Percentiles rank a stretch among this genome's conserved stretches.
These are phyloP conservation scores for Populus ilicifolia DNA, from an alignment of 345 rosid species.

Conservation along the genomic window DNA sequence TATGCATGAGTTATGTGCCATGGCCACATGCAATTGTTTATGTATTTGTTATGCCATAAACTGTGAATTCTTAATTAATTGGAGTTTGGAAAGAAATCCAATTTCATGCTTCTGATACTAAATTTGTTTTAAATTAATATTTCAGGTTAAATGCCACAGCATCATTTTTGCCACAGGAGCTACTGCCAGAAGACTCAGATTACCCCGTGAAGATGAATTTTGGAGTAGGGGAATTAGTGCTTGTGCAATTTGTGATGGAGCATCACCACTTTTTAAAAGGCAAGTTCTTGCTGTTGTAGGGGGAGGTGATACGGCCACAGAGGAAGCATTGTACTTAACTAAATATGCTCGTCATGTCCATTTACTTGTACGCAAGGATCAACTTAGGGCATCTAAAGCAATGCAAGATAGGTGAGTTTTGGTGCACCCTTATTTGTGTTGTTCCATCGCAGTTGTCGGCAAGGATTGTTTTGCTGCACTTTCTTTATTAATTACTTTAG, in stretches of 20 bases:
- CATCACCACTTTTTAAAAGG: slow-evolving; percentile 90
- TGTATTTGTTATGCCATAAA: neutral
- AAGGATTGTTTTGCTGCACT: neutral
- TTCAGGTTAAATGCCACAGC: slow-evolving; percentile 83
- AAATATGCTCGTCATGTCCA: slow-evolving; percentile 98
- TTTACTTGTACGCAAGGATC: slow-evolving; percentile 83
- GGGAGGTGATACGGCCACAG: slow-evolving; percentile 99
- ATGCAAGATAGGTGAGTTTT: slow-evolving; percentile 95
- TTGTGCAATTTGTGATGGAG: slow-evolving; percentile 98
- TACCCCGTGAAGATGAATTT: slow-evolving; percentile 94
- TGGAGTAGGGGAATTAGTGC: slow-evolving; percentile 99
- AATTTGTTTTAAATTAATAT: slow-evolving; percentile 4
- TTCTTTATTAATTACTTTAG: neutral
- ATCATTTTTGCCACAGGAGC: slow-evolving; percentile 90
- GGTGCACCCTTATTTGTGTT: neutral
- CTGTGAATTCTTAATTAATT: slow-evolving; percentile 2
- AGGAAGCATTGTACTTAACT: slow-evolving; percentile 89
- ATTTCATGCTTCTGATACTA: neutral
- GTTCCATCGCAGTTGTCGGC: neutral
- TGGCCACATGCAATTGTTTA: neutral
- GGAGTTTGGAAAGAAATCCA: neutral
- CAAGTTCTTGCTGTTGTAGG: slow-evolving; percentile 96
- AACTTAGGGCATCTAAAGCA: slow-evolving; percentile 88
- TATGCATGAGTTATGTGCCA: neutral
- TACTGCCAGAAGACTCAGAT: slow-evolving; percentile 68